Conservation (phyloP, 371 early-diverging fungal genomes). For the Mucor racemosus region DNA sequence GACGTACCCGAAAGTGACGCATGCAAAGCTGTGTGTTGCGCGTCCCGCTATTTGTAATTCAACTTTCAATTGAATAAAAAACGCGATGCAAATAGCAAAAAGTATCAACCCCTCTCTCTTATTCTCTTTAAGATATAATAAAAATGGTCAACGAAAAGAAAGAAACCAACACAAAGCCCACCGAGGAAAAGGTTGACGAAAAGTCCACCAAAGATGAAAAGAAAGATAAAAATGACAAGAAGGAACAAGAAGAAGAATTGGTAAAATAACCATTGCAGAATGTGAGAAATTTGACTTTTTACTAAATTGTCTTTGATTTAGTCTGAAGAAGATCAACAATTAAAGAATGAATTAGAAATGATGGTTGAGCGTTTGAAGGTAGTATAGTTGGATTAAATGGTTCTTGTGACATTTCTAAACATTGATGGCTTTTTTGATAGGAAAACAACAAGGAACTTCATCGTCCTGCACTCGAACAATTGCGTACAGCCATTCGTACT, state of each 20-base stretch:
- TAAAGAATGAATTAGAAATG: conserved; percentile 93
- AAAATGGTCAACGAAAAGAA: conserved; percentile 33
- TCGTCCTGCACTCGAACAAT: conserved; percentile 84
- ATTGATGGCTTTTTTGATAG: conserved; percentile 32
- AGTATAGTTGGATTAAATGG: not conserved
- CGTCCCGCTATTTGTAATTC: conserved; percentile 13
- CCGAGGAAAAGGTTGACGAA: conserved; percentile 30
- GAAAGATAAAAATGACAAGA: conserved; percentile 49
- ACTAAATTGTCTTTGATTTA: conserved; percentile 28
- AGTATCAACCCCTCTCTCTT: conserved; percentile 7
- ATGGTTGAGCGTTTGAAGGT: conserved; percentile 89
- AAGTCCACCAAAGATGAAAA: conserved; percentile 33
- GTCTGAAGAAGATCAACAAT: conserved; percentile 96
- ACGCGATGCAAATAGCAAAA: conserved; percentile 17
- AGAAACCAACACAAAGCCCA: conserved; percentile 18
- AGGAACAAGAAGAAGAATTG: conserved; percentile 56
- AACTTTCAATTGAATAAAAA: not conserved
- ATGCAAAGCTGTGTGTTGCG: conserved; percentile 16
- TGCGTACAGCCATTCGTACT: conserved; percentile 89
- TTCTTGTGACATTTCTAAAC: not conserved
- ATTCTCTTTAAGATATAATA: conserved; percentile 1
- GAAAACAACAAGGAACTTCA: conserved; percentile 77
- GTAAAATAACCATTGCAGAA: conserved; percentile 23
- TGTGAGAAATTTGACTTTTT: not conserved
- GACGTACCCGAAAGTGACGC: conserved; percentile 14